Conservation (phyloP, 1,284 basidiomycete species). For the Cutaneotrichosporon cutaneum region DNA sequence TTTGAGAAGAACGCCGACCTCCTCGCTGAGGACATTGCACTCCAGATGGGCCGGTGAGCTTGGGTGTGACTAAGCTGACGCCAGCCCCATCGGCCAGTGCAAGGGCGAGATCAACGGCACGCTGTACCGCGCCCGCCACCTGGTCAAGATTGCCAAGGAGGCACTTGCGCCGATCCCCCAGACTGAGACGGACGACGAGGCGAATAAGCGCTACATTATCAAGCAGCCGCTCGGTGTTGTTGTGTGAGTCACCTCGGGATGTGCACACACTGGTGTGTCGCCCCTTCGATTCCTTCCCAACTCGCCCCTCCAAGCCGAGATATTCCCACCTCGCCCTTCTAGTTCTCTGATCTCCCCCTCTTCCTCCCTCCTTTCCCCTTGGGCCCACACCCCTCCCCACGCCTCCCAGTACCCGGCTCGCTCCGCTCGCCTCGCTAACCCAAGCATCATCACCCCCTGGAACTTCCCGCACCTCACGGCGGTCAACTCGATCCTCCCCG, state of each 20-base stretch:
- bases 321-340: neutral
- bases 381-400: too few species aligned
- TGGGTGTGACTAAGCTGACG: neutral
- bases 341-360: neutral
- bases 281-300: neutral
- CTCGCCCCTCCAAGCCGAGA: neutral
- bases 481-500: conserved; percentile 86
- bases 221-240: conserved; percentile 84
- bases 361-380: neutral
- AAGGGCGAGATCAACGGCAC: conserved; percentile 78
- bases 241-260: conserved; percentile 70
- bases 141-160: conserved; percentile 77
- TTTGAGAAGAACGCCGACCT: conserved; percentile 69
- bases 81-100: conserved; percentile 72
- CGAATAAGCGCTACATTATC: conserved; percentile 77
- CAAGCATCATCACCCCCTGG: conserved; percentile 40
- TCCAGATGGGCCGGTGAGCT: conserved; percentile 74
- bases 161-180: conserved; percentile 74
- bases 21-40: conserved; percentile 70
- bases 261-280: neutral
- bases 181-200: conserved; percentile 72
- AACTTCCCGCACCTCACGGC: conserved; percentile 86
- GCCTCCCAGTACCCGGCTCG: neutral
- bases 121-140: conserved; percentile 74
- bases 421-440: neutral